Evolutionary conservation across 2,329 filamentous ascomycete genomes (phyloP), one percentile per base, ranked within the genome.

Genomic region (Teratosphaeria zuluensis): DNA sequence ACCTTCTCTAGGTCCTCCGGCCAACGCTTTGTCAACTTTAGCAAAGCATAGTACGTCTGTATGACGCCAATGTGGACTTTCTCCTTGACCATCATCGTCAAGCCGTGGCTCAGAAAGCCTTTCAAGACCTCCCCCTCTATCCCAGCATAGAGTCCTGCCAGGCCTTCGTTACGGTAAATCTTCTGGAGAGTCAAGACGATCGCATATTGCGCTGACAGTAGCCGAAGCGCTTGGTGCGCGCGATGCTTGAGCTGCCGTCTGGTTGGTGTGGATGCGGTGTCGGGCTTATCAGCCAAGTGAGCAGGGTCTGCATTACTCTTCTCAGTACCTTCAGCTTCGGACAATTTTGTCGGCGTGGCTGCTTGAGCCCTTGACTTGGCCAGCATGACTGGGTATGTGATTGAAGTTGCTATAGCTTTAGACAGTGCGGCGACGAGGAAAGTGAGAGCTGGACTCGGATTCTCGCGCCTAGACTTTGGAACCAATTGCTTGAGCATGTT

Each of bases 81-180:
- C 58, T 92, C 89, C 73, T 96, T 96, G 59, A 89, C 84, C 57
- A 92, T 76, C 89, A 95, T 95, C 0, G 90, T 92, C 56, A 91
- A 81, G 0, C 91, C 91, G 67, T 96, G 90, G 24, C 84, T 86
- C 67, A 96, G 86, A 75, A 95, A 95, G 0, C 88, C 88, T 67
- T 91, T 92, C 8, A 92, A 73, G 2, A 95, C 79, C 73, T 95
- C 89, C 4, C 85, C 88, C 14, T 80, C 80, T 0, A 95, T 76
- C 4, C 90, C 91, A 54, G 87, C 83, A 69, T 95, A 96, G 8
- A 95, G 74, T 0, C 85, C 87, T 3, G 71, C 69, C 0, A 86
- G 61, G 0, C 91, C 91, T 68, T 95, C 89, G 12, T 64, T 58
- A 9, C 62, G 60, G 62, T 72, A 70, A 53, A 73, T 71, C 16